These are phyloP conservation scores for Ceratocystis albifundus DNA, from an alignment of 2,329 filamentous ascomycete genomes.

Conservation along the genomic window DNA sequence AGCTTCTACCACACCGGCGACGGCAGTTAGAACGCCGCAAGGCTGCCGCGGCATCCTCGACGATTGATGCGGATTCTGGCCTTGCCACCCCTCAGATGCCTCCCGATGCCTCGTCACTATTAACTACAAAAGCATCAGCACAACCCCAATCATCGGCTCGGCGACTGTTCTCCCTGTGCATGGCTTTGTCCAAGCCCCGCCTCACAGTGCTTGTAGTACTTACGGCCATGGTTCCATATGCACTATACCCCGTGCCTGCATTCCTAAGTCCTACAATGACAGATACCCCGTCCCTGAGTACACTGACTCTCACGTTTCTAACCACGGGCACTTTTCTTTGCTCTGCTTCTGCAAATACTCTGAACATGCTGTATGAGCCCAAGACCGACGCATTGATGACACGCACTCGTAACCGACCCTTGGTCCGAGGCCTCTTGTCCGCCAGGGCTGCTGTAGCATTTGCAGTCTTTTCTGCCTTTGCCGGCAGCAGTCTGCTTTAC, in stretches of 20 bases:
- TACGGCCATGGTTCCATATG: constrained; percentile 81
- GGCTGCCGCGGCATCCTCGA: constrained; percentile 16
- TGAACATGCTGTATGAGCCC: constrained; percentile 96
- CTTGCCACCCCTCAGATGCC: constrained; percentile 31
- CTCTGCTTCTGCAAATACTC: constrained; percentile 79
- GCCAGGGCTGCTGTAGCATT: constrained; percentile 63
- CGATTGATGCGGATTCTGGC: constrained; percentile 17
- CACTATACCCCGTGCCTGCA: constrained; percentile 81
- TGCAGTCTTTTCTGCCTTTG: constrained; percentile 57
- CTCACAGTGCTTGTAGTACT: constrained; percentile 85
- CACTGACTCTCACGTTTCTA: constrained; percentile 83
- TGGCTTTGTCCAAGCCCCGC: constrained; percentile 90
- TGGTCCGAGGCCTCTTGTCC: constrained; percentile 71
- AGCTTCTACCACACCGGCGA: constrained; percentile 22
- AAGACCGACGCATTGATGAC: constrained; percentile 85
- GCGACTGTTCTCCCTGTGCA: constrained; percentile 64
- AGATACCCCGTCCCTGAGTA: constrained; percentile 69
- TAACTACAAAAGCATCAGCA: constrained; percentile 41
- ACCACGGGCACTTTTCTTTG: constrained; percentile 81
- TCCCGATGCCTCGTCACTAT: constrained; percentile 43
- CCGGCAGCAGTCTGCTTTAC: constrained; percentile 64
- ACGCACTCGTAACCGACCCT: constrained; percentile 78
- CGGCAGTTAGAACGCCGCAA: constrained; percentile 23
- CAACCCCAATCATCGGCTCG: constrained; percentile 43
- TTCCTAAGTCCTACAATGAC: constrained; percentile 58